Percentiles rank a stretch among this genome's conserved stretches.
phyloP scores from a whole-genome alignment of 768 basidiomycete species.

The Kwoniella europaea region DNA sequence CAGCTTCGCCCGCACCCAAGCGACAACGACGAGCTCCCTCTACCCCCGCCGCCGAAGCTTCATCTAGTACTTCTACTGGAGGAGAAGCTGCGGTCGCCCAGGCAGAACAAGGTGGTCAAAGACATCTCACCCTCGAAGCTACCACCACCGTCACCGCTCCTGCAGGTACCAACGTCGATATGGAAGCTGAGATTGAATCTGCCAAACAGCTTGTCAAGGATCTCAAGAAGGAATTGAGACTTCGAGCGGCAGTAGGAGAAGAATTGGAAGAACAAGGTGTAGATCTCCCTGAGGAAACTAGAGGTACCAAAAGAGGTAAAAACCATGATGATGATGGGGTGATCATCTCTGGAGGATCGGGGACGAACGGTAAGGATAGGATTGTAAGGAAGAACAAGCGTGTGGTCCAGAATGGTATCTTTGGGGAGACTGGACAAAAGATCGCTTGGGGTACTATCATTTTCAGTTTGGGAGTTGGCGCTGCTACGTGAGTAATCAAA shows the following conservation, averaged over 20 bases:
- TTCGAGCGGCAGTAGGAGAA: conserved; percentile 45
- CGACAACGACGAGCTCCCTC: conserved; percentile 55
- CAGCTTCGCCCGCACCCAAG: conserved; percentile 55
- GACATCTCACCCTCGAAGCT: conserved; percentile 51
- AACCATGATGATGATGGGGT: conserved; percentile 63
- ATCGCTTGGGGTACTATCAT: conserved; percentile 82
- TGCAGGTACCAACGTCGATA: conserved; percentile 64
- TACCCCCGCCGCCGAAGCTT: conserved; percentile 59
- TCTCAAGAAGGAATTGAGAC: conserved; percentile 69
- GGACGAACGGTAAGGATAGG: conserved; percentile 58
- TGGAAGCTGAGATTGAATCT: conserved; percentile 71
- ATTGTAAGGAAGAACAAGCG: conserved; percentile 70
- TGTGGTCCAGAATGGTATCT: conserved; percentile 57
- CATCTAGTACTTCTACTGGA: conserved; percentile 53
- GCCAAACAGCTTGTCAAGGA: conserved; percentile 76
- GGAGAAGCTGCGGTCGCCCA: conserved; percentile 51
- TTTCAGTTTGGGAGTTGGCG: conserved; percentile 80
- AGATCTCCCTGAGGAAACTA: conserved; percentile 30
- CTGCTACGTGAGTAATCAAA: conserved; percentile 60
- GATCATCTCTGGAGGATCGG: conserved; percentile 42
- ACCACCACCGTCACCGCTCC: conserved; percentile 57
- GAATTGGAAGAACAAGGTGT: conserved; percentile 41
- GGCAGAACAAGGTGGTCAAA: conserved; percentile 17
- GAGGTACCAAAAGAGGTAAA: conserved; percentile 63
- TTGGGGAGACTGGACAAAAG: conserved; percentile 73